Evolutionary conservation across 345 rosid genomes (phyloP).

Genomic region (Populus pruinosa): DNA sequence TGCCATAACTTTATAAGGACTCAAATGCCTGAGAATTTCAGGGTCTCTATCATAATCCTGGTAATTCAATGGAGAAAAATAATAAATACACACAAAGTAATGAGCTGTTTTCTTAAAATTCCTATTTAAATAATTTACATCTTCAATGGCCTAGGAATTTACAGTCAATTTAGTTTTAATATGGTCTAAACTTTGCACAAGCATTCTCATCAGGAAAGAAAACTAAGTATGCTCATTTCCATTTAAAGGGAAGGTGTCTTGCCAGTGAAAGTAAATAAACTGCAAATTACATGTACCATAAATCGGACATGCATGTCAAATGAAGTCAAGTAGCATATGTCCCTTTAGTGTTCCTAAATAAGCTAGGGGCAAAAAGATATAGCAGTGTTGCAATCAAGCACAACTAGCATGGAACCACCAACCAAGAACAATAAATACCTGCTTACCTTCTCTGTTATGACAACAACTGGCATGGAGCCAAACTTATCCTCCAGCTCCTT

Average conservation of each 20-base stretch:
- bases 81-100: not conserved
- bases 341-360: not conserved
- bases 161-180: not conserved
- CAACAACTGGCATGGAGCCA: slow-evolving; percentile 48
- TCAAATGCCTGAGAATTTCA: slow-evolving; percentile 47
- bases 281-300: not conserved
- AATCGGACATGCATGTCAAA: not conserved
- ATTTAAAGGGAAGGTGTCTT: not conserved
- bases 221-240: not conserved
- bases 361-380: not conserved
- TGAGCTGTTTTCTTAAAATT: not conserved
- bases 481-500: slow-evolving; percentile 44
- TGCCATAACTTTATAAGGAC: slow-evolving; percentile 45
- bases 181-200: not conserved
- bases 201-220: not conserved
- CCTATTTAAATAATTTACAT: not conserved
- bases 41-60: slow-evolving; percentile 65
- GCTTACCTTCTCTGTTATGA: slow-evolving; percentile 74
- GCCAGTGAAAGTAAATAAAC: not conserved
- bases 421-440: not conserved
- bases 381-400: not conserved
- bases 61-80: not conserved
- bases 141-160: not conserved
- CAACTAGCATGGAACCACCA: too few relatives aligned
- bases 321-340: not conserved